These are phyloP conservation scores for Crithidia brevicula DNA, from an alignment of 208 protist genomes.

Conservation along the genomic window DNA sequence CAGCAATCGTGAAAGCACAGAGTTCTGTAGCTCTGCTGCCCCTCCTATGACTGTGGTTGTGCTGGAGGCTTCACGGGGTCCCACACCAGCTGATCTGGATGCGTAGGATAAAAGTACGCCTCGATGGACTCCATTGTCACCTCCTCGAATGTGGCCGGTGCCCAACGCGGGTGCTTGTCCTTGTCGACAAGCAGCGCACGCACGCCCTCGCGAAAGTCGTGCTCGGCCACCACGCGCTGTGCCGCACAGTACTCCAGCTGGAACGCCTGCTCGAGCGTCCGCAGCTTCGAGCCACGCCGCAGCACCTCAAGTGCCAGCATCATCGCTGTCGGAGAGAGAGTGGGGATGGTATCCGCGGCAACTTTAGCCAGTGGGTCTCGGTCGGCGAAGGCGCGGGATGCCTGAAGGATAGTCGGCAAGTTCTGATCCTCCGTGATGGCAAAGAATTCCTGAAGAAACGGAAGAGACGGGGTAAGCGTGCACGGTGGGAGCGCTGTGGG, in stretches of 20 bases:
- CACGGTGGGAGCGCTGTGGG: slow-evolving; percentile 46
- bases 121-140: slow-evolving; percentile 40
- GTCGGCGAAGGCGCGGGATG: slow-evolving; percentile 31
- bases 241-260: slow-evolving; percentile 61
- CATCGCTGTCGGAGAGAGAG: slow-evolving; percentile 66
- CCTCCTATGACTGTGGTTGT: neutral
- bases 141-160: slow-evolving; percentile 51
- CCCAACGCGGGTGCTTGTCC: slow-evolving; percentile 80
- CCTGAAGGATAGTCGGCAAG: slow-evolving; percentile 52
- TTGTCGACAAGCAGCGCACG: slow-evolving; percentile 84
- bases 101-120: slow-evolving; percentile 40
- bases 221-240: slow-evolving; percentile 32
- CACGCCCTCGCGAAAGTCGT: slow-evolving; percentile 87
- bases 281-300: slow-evolving; percentile 38
- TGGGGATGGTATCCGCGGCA: slow-evolving; percentile 32
- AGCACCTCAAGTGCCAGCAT: slow-evolving; percentile 62
- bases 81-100: slow-evolving; percentile 41
- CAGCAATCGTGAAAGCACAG: neutral
- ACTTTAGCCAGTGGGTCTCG: slow-evolving; percentile 36
- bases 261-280: slow-evolving; percentile 55
- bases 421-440: slow-evolving; percentile 33
- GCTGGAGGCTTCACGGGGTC: slow-evolving; percentile 42
- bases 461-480: slow-evolving; percentile 38
- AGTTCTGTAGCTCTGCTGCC: no score
- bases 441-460: slow-evolving; percentile 45